Evolutionary conservation across 768 basidiomycete genomes (phyloP).

Genomic region (Aureoboletus auriporus): DNA sequence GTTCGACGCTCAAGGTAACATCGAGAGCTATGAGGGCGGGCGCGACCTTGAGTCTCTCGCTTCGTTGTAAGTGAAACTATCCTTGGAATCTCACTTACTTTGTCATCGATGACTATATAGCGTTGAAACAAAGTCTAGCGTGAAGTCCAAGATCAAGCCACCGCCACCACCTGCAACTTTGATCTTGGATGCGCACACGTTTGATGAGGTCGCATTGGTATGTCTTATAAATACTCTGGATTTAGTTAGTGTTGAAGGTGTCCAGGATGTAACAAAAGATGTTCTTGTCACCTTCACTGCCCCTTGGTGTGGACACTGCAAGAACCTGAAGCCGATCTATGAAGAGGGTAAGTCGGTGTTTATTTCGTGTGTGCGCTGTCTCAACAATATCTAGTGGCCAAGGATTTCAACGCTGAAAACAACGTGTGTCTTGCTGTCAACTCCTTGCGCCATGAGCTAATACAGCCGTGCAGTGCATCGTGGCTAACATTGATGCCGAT

Average conservation of each 20-base stretch:
- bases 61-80: constrained; percentile 53
- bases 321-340: constrained; percentile 80
- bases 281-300: constrained; percentile 85
- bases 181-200: constrained; percentile 66
- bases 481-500: constrained; percentile 91
- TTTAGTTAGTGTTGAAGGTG: background rate
- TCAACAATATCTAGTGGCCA: constrained; percentile 50
- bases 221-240: constrained; percentile 15
- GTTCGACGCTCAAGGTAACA: constrained; percentile 71
- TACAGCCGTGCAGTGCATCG: constrained; percentile 58
- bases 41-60: constrained; percentile 78
- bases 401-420: constrained; percentile 71
- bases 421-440: constrained; percentile 44
- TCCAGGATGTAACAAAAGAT: constrained; percentile 66
- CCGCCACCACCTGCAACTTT: constrained; percentile 72
- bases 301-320: constrained; percentile 95
- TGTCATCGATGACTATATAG: constrained; percentile 36
- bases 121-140: constrained; percentile 67
- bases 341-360: constrained; percentile 54
- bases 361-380: background rate
- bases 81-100: background rate
- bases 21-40: constrained; percentile 68
- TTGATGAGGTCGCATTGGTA: constrained; percentile 71
- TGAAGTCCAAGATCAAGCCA: constrained; percentile 85
- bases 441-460: constrained; percentile 5